phyloP scores from a whole-genome alignment of 257 asterid genomes.

The Perilla frutescens region DNA sequence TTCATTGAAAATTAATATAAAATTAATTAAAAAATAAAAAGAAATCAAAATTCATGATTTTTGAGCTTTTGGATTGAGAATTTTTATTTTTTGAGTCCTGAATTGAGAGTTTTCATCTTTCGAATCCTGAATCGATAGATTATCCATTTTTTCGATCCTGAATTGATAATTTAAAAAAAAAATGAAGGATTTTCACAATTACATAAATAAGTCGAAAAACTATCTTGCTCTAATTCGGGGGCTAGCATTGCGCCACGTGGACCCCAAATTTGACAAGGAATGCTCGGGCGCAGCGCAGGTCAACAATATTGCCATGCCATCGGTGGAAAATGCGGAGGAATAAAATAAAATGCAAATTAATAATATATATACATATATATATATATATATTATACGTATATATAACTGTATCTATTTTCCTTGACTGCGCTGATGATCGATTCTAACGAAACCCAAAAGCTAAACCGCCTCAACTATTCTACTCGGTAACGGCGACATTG shows the following conservation, averaged over 20 bases:
- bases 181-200: no score
- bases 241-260: not conserved
- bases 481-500: slow-evolving; percentile 17
- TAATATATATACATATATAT: not conserved
- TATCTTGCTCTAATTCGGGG: not conserved
- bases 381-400: not conserved
- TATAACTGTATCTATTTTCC: not conserved
- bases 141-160: no score
- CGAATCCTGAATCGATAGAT: no score
- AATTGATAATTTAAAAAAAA: no score
- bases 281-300: not conserved
- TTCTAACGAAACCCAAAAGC: not conserved
- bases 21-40: no score
- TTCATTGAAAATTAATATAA: no score
- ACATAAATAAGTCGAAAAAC: no score
- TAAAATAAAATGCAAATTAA: not conserved
- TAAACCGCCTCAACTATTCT: slow-evolving; percentile 25
- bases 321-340: not conserved
- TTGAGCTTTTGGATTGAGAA: no score
- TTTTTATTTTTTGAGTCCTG: no score
- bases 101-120: no score
- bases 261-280: not conserved
- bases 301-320: not conserved
- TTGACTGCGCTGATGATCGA: slow-evolving; percentile 32
- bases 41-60: no score